phyloP scores from a whole-genome alignment of 2,329 filamentous ascomycete species.

The Fusarium palustre region DNA sequence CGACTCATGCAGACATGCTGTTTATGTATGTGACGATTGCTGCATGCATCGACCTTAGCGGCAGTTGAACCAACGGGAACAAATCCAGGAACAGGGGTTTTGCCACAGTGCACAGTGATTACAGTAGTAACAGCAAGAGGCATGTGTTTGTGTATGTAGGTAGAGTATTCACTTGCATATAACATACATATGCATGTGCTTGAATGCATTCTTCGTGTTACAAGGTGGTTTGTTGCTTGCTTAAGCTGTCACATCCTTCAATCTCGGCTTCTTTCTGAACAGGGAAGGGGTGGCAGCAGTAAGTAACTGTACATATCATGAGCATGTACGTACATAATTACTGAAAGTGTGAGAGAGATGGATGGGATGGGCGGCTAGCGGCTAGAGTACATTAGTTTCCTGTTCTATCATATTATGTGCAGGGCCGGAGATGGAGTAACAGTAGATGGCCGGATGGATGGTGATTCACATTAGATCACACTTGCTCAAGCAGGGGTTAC shows the following conservation, averaged over 20 bases:
- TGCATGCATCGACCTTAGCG: conserved; percentile 35
- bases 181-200: conserved; percentile 26
- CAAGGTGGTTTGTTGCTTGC: conserved; percentile 11
- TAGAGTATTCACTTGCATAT: conserved; percentile 11
- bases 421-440: conserved; percentile 10
- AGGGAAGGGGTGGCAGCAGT: conserved; percentile 28
- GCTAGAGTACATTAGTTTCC: conserved; percentile 31
- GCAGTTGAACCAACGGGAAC: conserved; percentile 29
- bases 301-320: conserved; percentile 1
- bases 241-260: conserved; percentile 36
- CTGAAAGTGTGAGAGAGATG: background rate
- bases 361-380: conserved; percentile 23
- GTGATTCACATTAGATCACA: conserved; percentile 31
- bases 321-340: background rate
- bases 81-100: conserved; percentile 7
- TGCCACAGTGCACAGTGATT: background rate
- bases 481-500: conserved; percentile 22
- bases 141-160: background rate
- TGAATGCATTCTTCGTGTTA: conserved; percentile 24
- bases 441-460: background rate
- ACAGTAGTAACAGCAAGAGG: background rate
- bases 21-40: conserved; percentile 34
- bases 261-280: conserved; percentile 23
- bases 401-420: conserved; percentile 30
- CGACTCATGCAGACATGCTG: conserved; percentile 28